phyloP scores from a whole-genome alignment of 495 filamentous ascomycete species.

The Friedmanniomyces simplex region DNA sequence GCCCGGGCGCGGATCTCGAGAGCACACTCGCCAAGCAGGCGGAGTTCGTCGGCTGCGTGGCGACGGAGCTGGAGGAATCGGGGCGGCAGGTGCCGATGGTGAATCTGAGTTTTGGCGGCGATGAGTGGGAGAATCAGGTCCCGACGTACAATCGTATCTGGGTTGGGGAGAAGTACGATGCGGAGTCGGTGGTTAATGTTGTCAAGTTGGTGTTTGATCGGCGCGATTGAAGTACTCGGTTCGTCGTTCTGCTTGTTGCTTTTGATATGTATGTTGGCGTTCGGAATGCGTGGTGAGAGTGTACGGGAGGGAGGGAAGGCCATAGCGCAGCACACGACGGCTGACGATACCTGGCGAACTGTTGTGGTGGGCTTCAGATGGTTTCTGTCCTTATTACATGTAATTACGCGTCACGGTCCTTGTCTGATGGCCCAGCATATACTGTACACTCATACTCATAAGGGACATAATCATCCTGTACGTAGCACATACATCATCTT shows the following conservation, averaged over 20 bases:
- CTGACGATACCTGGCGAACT: neutral
- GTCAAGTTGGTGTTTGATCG: neutral
- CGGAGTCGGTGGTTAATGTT: neutral
- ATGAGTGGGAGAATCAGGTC: neutral
- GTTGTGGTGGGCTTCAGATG: neutral
- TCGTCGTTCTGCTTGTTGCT: too few species aligned
- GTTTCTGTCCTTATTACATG: neutral
- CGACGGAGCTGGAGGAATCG: neutral
- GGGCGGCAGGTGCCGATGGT: slow-evolving; percentile 3
- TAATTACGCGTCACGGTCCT: neutral
- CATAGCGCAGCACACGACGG: neutral
- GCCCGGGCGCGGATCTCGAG: neutral
- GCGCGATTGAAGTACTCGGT: neutral
- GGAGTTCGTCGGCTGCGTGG: neutral
- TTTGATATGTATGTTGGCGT: neutral
- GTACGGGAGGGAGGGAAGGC: neutral
- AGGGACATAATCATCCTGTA: neutral
- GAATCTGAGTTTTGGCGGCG: slow-evolving; percentile 4
- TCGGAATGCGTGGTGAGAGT: neutral
- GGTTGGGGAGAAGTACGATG: slow-evolving; percentile 1
- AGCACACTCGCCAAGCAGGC: slow-evolving; percentile 2
- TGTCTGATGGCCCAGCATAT: neutral
- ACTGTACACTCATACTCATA: neutral
- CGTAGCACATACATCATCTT: neutral
- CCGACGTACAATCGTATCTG: neutral